Evolutionary conservation across 805 yeast species (phyloP).

Genomic region (Saturnispora sekii): DNA sequence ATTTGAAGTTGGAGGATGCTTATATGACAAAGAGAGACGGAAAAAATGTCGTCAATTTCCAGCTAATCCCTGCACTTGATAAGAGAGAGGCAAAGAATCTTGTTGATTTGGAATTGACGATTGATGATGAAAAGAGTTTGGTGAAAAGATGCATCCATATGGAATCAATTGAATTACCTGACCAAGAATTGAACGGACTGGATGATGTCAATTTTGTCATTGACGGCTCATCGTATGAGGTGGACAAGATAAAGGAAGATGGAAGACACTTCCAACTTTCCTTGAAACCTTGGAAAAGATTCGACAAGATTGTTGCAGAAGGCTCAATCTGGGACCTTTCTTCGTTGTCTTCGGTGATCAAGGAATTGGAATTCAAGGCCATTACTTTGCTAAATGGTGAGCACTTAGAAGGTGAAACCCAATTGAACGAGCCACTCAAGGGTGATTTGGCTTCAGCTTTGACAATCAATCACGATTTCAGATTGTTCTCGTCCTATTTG

Average conservation of each 20-base stretch:
- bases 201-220: constrained; percentile 2
- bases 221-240: constrained; percentile 1
- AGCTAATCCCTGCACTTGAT: constrained; percentile 13
- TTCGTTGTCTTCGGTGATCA: neutral
- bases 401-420: neutral
- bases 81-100: constrained; percentile 16
- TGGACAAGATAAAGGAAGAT: neutral
- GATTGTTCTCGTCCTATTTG: constrained; percentile 61
- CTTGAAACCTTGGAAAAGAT: constrained; percentile 4
- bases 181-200: neutral
- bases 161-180: neutral
- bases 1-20: constrained; percentile 13
- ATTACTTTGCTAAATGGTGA: neutral
- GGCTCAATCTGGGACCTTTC: neutral
- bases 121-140: constrained; percentile 8
- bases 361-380: neutral
- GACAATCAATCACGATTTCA: constrained; percentile 33
- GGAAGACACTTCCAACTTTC: neutral
- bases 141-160: constrained; percentile 11
- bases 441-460: constrained; percentile 31
- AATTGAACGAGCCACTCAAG: constrained; percentile 17
- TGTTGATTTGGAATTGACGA: constrained; percentile 9
- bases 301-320: neutral
- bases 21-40: constrained; percentile 16
- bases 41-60: constrained; percentile 14